Base-by-base conservation (phyloP, 495 filamentous ascomycete genomes). In the Aspergillus nidulans region DNA sequence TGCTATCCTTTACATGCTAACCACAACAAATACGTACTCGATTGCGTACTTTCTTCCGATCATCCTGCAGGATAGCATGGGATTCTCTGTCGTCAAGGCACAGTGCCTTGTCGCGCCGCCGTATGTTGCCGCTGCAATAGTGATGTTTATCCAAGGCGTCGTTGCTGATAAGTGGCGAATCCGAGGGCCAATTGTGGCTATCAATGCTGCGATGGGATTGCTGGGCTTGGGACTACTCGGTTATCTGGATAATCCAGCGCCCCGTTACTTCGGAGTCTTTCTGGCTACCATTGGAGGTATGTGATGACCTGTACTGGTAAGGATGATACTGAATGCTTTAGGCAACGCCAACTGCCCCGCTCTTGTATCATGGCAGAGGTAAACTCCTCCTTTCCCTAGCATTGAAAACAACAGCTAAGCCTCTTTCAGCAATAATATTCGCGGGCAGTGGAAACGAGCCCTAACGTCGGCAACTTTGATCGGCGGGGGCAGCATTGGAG, bases 41-140 rank as follows among this genome's bases (percentile, higher is more conserved):
- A 69, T 85, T n/a, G 82, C 78, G 1, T 87, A 84, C 60, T 84
- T 84, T 25, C 65, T 86, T 0, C 83, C 85, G 1, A 85, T 84
- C 43, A 86, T 87, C 41, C 66, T 88, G 9, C 69, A 83, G 56
- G 72, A 70, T 45, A 84, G 84, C 1, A 80, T 88, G 69, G 80
- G 79, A 0, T 88, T 86, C 54, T 77, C 76, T 58, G 63, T 78
- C 13, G 78, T 64, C 6, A 63, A 65, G 34, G 55, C 81, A 0
- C 80, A 85, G 64, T 83, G 80, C 65, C 73, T 86, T 0, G 69
- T 77, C 47, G 79, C 80, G 0, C 81, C 83, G 15, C 39, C 39
- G 3, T 84, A 83, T 64, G 78, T 63, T n/a, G 64, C 77, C 19
- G 79, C 23, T 10, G 23, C 21, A 10, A 28, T 26, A 2, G 25